A percentile compares a stretch with the other conserved stretches of the same genome.
phyloP scores from a whole-genome alignment of 371 early-diverging fungal genomes.

The Apophysomyces variabilis region DNA sequence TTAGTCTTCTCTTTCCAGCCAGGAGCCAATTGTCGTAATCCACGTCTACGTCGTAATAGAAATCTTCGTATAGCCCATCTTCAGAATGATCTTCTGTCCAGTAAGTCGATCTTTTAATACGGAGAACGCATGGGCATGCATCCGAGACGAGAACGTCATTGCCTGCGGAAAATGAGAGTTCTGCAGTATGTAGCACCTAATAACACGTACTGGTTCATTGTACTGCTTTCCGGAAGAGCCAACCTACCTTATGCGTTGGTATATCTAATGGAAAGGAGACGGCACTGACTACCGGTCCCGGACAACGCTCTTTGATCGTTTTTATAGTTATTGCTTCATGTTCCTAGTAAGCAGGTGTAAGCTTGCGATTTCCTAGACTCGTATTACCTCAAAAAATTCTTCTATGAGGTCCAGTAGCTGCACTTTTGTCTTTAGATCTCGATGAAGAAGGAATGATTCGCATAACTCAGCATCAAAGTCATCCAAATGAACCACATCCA shows the following conservation, averaged over 20 bases:
- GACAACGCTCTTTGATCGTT: conserved; percentile 35
- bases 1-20: conserved; percentile 65
- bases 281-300: conserved; percentile 25
- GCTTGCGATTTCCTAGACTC: not conserved
- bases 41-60: conserved; percentile 70
- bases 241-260: conserved; percentile 48
- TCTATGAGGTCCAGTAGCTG: conserved; percentile 53
- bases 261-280: conserved; percentile 63
- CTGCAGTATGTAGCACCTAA: conserved; percentile 63
- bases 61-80: conserved; percentile 40
- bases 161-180: conserved; percentile 49
- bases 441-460: conserved; percentile 57
- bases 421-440: conserved; percentile 59
- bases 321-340: conserved; percentile 46
- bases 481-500: conserved; percentile 62
- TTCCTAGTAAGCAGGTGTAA: conserved; percentile 19
- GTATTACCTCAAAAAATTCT: conserved; percentile 53
- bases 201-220: not conserved
- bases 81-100: conserved; percentile 44
- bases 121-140: conserved; percentile 57
- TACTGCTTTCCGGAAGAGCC: not conserved
- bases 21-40: conserved; percentile 76
- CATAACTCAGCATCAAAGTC: conserved; percentile 61
- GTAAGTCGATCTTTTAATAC: conserved; percentile 62
- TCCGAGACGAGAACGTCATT: conserved; percentile 60